These are phyloP conservation scores for Zostera marina DNA, from an alignment of 116 monocot species.

Conservation along the genomic window DNA sequence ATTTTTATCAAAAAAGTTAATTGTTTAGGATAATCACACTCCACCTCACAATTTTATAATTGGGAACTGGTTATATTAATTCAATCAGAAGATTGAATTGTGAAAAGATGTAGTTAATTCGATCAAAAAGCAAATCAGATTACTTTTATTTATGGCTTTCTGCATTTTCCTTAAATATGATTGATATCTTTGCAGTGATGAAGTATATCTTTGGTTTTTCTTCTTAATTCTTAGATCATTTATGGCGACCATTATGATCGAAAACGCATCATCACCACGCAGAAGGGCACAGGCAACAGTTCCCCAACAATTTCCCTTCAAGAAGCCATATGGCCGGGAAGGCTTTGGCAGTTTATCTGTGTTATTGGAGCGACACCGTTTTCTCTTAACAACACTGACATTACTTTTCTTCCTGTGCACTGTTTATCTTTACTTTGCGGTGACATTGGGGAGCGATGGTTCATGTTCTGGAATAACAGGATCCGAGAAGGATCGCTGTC, in stretches of 20 bases:
- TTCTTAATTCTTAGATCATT: no score
- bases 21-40: no score
- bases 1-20: no score
- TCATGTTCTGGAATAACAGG: conserved; percentile 24
- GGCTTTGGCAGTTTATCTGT: conserved; percentile 46
- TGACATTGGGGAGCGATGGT: conserved; percentile 20
- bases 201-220: no score
- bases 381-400: conserved; percentile 59
- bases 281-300: conserved; percentile 40
- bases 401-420: conserved; percentile 66
- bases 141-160: no score
- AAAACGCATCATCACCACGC: conserved; percentile 54
- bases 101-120: no score
- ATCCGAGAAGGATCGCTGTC: conserved; percentile 20
- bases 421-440: conserved; percentile 77
- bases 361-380: conserved; percentile 59
- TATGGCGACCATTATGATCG: conserved; percentile 32
- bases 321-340: conserved; percentile 19
- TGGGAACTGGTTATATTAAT: no score
- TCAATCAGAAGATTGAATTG: no score
- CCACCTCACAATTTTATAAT: no score
- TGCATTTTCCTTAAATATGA: no score
- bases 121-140: no score
- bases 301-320: conserved; percentile 17
- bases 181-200: no score